Evolutionary conservation across 1,139 yeast genomes (phyloP).

Genomic region (Taphrina pruni): DNA sequence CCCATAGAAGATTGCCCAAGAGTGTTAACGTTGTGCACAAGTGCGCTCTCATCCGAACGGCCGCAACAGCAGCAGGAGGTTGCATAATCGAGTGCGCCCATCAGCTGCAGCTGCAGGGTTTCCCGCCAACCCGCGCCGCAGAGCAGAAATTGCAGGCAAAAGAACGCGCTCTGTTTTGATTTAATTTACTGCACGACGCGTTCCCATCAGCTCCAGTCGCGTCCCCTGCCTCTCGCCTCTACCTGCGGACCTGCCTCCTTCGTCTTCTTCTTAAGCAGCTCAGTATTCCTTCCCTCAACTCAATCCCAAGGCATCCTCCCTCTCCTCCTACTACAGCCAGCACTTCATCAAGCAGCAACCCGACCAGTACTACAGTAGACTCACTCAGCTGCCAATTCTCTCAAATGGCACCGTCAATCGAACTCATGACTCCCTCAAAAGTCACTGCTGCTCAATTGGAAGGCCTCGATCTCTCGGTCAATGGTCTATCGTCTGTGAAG

Average conservation of each 20-base stretch:
- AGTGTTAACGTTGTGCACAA: background rate
- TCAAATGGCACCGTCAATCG: slow-evolving; percentile 34
- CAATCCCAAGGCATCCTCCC: background rate
- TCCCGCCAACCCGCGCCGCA: slow-evolving; percentile 10
- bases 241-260: slow-evolving; percentile 2
- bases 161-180: slow-evolving; percentile 25
- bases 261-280: slow-evolving; percentile 23
- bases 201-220: background rate
- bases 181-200: slow-evolving; percentile 31
- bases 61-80: background rate
- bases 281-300: slow-evolving; percentile 20
- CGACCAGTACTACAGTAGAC: slow-evolving; percentile 11
- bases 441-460: slow-evolving; percentile 36
- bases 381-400: slow-evolving; percentile 17
- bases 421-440: slow-evolving; percentile 37
- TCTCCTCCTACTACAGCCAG: slow-evolving; percentile 10
- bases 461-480: slow-evolving; percentile 31
- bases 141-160: slow-evolving; percentile 13
- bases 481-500: slow-evolving; percentile 31
- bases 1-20: too few relatives aligned
- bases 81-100: slow-evolving; percentile 21
- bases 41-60: background rate
- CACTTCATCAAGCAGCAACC: background rate
- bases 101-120: slow-evolving; percentile 5
- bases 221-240: slow-evolving; percentile 20